phyloP scores from a whole-genome alignment of 139 green algal genomes.

The Chlorella sp. region DNA sequence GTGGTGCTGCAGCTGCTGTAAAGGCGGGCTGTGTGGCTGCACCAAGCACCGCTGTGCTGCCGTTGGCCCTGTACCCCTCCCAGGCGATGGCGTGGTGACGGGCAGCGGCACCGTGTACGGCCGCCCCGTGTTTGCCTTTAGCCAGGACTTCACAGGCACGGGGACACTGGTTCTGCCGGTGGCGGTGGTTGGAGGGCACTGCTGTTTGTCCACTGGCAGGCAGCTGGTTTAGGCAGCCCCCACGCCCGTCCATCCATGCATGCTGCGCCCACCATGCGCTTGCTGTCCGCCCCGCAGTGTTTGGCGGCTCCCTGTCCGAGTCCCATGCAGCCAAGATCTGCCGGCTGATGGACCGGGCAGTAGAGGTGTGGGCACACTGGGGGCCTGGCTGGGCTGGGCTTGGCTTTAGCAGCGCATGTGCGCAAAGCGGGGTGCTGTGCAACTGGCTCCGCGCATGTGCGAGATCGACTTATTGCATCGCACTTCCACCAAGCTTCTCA shows the following conservation, averaged over 20 bases:
- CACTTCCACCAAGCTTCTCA: too few relatives aligned
- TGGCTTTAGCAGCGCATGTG: too few relatives aligned
- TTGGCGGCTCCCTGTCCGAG: slow-evolving; percentile 71
- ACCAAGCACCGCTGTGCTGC: not conserved
- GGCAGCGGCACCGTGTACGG: slow-evolving; percentile 68
- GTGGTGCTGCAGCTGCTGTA: too few relatives aligned
- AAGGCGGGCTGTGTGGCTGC: too few relatives aligned
- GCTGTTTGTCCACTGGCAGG: not conserved
- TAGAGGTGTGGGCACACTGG: too few relatives aligned
- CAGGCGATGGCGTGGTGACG: slow-evolving; percentile 66
- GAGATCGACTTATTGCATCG: too few relatives aligned
- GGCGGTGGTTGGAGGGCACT: not conserved
- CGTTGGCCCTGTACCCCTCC: not conserved
- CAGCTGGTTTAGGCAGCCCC: too few relatives aligned
- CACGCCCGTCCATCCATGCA: too few relatives aligned
- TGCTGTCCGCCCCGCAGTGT: slow-evolving; percentile 38
- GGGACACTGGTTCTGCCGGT: not conserved
- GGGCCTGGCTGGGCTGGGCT: too few relatives aligned
- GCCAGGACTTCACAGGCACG: slow-evolving; percentile 65
- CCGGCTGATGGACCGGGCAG: slow-evolving; percentile 55
- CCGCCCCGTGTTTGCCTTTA: slow-evolving; percentile 60
- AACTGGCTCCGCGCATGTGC: too few relatives aligned
- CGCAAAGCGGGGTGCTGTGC: too few relatives aligned
- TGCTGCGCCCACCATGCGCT: not conserved
- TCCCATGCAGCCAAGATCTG: slow-evolving; percentile 73